These are phyloP conservation scores for Allomyces javanicus DNA, from an alignment of 192 early-diverging fungal species.

Conservation along the genomic window DNA sequence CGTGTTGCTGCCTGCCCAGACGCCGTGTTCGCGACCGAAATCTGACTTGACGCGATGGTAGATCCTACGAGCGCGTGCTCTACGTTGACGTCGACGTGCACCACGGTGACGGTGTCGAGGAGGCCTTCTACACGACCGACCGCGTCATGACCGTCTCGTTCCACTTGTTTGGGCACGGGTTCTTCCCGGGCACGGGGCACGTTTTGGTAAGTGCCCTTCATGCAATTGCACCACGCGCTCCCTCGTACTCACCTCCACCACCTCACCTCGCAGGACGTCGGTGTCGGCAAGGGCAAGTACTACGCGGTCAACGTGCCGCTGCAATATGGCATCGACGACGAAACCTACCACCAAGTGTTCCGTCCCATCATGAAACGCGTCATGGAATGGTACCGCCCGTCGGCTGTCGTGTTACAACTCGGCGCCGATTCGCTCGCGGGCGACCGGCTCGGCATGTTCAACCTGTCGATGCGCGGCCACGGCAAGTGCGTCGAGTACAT, in stretches of 20 bases:
- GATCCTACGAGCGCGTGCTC: conserved; percentile 71
- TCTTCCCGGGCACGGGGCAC: conserved; percentile 94
- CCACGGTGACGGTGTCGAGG: conserved; percentile 97
- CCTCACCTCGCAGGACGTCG: conserved; percentile 49
- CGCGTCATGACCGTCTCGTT: conserved; percentile 98
- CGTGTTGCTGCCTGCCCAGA: neutral
- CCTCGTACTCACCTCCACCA: neutral
- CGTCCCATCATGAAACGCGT: conserved; percentile 62
- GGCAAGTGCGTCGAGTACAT: conserved; percentile 85
- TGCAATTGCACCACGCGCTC: no score
- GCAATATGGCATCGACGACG: conserved; percentile 84
- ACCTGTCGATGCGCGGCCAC: conserved; percentile 82
- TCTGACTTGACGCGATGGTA: conserved; percentile 6
- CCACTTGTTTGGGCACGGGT: conserved; percentile 90
- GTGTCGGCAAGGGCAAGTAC: conserved; percentile 66
- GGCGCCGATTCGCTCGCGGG: conserved; percentile 89
- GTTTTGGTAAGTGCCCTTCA: conserved; percentile 37
- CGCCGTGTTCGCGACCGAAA: neutral
- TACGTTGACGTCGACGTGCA: conserved; percentile 99
- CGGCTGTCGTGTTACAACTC: conserved; percentile 81
- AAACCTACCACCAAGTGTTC: conserved; percentile 75
- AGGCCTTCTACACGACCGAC: conserved; percentile 98
- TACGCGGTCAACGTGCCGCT: conserved; percentile 95
- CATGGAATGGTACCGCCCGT: conserved; percentile 85
- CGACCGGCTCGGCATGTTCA: conserved; percentile 87